phyloP scores from a whole-genome alignment of 257 asterid species.

The Solanum dulcamara region DNA sequence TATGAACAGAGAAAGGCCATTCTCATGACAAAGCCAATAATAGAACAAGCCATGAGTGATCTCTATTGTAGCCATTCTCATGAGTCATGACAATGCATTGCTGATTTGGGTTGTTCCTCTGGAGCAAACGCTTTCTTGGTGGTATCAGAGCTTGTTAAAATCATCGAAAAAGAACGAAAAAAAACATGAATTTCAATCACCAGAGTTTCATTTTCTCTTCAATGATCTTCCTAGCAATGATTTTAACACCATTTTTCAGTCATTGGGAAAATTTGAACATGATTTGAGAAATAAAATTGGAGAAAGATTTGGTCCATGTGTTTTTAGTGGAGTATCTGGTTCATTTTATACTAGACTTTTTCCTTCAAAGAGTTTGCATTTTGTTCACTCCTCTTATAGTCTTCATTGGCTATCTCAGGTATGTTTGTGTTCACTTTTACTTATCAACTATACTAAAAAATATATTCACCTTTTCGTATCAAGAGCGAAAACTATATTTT shows the following conservation, averaged over 20 bases:
- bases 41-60: conserved; percentile 26
- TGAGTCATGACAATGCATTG: no score
- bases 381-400: conserved; percentile 59
- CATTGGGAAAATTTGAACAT: conserved; percentile 20
- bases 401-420: conserved; percentile 59
- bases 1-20: conserved; percentile 27
- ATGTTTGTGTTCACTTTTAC: background rate
- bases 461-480: background rate
- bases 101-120: conserved; percentile 6
- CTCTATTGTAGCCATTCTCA: no score
- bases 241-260: conserved; percentile 47
- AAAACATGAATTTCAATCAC: conserved; percentile 4
- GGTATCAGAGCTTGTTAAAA: conserved; percentile 14
- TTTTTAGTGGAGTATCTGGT: conserved; percentile 41
- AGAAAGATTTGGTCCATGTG: conserved; percentile 16
- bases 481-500: background rate
- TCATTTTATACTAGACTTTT: conserved; percentile 56
- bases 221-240: conserved; percentile 71
- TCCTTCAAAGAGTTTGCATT: conserved; percentile 31
- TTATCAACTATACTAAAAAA: background rate
- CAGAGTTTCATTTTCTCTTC: conserved; percentile 37
- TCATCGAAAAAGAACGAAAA: conserved; percentile 4
- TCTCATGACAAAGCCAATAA: conserved; percentile 23
- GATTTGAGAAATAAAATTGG: conserved; percentile 14
- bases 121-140: conserved; percentile 5